A percentile compares a stretch with the other conserved stretches of the same genome.
These are phyloP conservation scores for Tricladium varicosporioides DNA, from an alignment of 2,329 filamentous ascomycete species.

Conservation along the genomic window DNA sequence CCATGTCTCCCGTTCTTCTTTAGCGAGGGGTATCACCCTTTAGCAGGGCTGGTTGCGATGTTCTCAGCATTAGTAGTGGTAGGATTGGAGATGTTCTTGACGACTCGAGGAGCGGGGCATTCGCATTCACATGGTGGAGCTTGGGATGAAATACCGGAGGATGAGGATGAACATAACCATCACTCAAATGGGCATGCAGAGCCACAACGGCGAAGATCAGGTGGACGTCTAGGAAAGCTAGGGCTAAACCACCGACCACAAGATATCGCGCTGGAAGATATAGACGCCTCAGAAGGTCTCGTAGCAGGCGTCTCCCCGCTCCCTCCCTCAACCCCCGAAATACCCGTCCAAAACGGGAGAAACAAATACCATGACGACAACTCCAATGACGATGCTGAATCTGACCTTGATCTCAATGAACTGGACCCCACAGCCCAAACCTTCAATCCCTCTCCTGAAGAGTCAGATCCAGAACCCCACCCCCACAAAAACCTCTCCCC, in stretches of 20 bases:
- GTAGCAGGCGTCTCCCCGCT: conserved; percentile 59
- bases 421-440: conserved; percentile 46
- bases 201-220: conserved; percentile 24
- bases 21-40: conserved; percentile 73
- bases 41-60: conserved; percentile 82
- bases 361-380: conserved; percentile 33
- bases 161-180: conserved; percentile 43
- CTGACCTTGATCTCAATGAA: conserved; percentile 61
- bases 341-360: conserved; percentile 17
- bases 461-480: conserved; percentile 24
- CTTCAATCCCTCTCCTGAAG: conserved; percentile 14
- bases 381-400: conserved; percentile 41
- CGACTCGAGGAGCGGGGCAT: conserved; percentile 63
- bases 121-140: conserved; percentile 51
- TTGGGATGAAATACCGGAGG: conserved; percentile 29
- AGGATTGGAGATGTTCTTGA: conserved; percentile 84
- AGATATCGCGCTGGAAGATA: conserved; percentile 50
- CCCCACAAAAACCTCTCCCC: conserved; percentile 33
- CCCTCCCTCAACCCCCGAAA: conserved; percentile 49
- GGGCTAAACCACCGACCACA: conserved; percentile 41
- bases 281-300: conserved; percentile 52
- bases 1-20: conserved; percentile 74
- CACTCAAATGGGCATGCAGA: conserved; percentile 25
- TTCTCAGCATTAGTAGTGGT: conserved; percentile 78
- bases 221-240: conserved; percentile 28